Percentiles rank a stretch among this genome's conserved stretches.
Conservation (phyloP, 2,329 filamentous ascomycete genomes). For the Knufia petricola region DNA sequence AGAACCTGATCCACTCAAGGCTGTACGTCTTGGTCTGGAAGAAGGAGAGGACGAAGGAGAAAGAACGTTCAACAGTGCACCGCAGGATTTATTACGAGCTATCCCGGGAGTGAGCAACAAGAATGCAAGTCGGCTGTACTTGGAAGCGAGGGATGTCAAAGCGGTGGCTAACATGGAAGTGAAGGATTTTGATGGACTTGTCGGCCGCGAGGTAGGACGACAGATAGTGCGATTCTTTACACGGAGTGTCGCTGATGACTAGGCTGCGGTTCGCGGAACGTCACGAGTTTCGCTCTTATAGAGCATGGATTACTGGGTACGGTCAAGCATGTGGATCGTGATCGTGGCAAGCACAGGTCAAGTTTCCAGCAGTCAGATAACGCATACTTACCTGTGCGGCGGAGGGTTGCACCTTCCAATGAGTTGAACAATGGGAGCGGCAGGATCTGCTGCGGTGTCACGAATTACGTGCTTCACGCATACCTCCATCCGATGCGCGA, state of each 20-base stretch:
- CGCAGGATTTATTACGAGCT: slow-evolving; percentile 79
- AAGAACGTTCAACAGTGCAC: slow-evolving; percentile 69
- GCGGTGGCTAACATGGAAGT: slow-evolving; percentile 82
- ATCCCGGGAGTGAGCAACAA: slow-evolving; percentile 78
- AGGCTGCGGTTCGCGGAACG: slow-evolving; percentile 2
- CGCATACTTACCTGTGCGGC: too few species aligned
- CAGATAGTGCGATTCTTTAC: slow-evolving; percentile 77
- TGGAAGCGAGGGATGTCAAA: slow-evolving; percentile 64
- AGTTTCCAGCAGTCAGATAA: too few species aligned
- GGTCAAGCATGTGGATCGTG: not conserved
- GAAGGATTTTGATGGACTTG: slow-evolving; percentile 59
- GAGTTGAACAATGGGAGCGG: too few species aligned
- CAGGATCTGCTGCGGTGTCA: too few species aligned
- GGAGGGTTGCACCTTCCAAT: too few species aligned
- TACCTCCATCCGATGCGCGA: too few species aligned
- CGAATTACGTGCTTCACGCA: too few species aligned
- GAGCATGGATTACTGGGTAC: not conserved
- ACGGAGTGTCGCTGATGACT: slow-evolving; percentile 46
- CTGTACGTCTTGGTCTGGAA: slow-evolving; percentile 67
- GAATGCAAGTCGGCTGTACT: slow-evolving; percentile 61
- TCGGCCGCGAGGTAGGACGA: slow-evolving; percentile 68
- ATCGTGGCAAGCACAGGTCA: too few species aligned
- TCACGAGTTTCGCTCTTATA: too few species aligned
- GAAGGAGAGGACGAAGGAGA: slow-evolving; percentile 50
- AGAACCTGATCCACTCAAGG: slow-evolving; percentile 82